Evolutionary conservation across 108 stramenopile species (phyloP).

Genomic region (Aurantiochytrium sp.): DNA sequence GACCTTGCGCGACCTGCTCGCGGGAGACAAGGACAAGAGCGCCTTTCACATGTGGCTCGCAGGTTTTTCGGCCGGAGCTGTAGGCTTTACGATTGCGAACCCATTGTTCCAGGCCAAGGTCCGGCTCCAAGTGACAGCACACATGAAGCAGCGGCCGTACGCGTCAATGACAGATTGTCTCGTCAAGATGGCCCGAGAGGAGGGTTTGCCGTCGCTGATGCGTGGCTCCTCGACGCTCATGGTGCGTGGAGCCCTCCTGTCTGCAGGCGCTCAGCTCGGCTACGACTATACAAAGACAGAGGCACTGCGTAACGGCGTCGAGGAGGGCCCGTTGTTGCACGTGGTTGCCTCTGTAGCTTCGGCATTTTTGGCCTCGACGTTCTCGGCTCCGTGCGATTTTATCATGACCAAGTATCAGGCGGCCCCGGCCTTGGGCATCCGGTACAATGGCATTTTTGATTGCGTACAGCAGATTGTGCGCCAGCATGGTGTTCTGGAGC

Average conservation of each 20-base stretch:
- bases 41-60: conserved; percentile 12
- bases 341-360: neutral
- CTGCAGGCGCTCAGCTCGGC: conserved; percentile 3
- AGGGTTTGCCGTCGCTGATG: neutral
- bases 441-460: neutral
- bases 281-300: conserved; percentile 15
- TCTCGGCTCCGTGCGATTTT: conserved; percentile 14
- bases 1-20: neutral
- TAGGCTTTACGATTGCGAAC: neutral
- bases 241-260: conserved; percentile 1
- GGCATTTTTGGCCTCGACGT: neutral
- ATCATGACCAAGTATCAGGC: neutral
- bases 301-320: neutral
- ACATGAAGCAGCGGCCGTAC: neutral
- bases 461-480: neutral
- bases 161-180: neutral
- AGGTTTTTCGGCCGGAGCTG: neutral
- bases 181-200: neutral
- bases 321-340: neutral
- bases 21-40: conserved; percentile 1
- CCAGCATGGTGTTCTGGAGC: neutral
- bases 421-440: neutral
- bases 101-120: neutral
- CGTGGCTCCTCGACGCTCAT: neutral
- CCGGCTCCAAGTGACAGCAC: neutral